Conservation (phyloP, 441 rosid genomes). For the Aquilaria agallochum region DNA sequence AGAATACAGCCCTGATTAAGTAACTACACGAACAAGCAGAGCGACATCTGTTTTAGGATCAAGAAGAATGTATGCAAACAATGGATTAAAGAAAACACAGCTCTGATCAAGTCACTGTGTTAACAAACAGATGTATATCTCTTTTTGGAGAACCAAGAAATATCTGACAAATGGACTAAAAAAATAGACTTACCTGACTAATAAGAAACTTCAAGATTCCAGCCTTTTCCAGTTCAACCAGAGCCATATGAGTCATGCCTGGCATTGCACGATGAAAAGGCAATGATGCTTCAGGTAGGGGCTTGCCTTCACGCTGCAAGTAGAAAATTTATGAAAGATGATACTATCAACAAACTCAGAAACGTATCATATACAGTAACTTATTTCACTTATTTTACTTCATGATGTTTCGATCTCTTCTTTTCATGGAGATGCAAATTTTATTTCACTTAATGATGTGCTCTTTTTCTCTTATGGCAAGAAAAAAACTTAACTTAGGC, state of each 20-base stretch:
- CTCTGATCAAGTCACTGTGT: slow-evolving; percentile 1
- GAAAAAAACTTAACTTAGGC: too few relatives aligned
- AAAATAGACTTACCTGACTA: slow-evolving; percentile 59
- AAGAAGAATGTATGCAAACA: background rate
- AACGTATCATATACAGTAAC: too few relatives aligned
- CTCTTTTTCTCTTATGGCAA: too few relatives aligned
- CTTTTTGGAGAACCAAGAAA: background rate
- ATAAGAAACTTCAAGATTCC: slow-evolving; percentile 81
- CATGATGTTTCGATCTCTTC: too few relatives aligned
- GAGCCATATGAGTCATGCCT: slow-evolving; percentile 92
- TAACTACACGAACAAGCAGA: too few relatives aligned
- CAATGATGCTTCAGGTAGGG: slow-evolving; percentile 83
- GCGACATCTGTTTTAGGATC: background rate
- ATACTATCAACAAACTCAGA: too few relatives aligned
- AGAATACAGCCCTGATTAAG: too few relatives aligned
- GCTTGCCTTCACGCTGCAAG: slow-evolving; percentile 81
- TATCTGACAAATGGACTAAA: background rate
- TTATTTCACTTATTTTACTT: too few relatives aligned
- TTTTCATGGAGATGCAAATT: too few relatives aligned
- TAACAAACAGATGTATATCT: background rate
- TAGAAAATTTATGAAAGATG: slow-evolving; percentile 6
- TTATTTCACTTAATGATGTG: too few relatives aligned
- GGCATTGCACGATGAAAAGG: slow-evolving; percentile 98
- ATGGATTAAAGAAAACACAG: background rate
- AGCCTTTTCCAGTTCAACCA: slow-evolving; percentile 88